These are phyloP conservation scores for Plasmopara muralis DNA, from an alignment of 352 stramenopile genomes.

Conservation along the genomic window DNA sequence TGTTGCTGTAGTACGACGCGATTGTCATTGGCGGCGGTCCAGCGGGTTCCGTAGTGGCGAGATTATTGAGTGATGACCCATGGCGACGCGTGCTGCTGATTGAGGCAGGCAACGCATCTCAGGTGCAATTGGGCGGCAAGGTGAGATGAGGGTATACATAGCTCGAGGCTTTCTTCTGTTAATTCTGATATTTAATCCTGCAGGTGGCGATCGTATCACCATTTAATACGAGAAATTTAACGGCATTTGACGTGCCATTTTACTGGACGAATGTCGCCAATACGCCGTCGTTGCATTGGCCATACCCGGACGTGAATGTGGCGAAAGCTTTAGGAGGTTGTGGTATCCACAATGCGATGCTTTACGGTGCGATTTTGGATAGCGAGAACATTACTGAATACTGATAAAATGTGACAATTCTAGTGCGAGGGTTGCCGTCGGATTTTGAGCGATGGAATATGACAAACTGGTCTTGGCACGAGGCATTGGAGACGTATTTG, in stretches of 20 bases:
- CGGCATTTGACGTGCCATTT: constrained; percentile 78
- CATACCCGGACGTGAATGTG: constrained; percentile 75
- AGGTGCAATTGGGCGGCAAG: constrained; percentile 45
- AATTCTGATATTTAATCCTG: not conserved
- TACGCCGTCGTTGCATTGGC: constrained; percentile 54
- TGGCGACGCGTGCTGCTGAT: constrained; percentile 61
- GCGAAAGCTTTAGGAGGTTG: constrained; percentile 81
- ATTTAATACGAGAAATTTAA: constrained; percentile 42
- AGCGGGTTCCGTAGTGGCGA: constrained; percentile 48
- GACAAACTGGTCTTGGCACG: constrained; percentile 65
- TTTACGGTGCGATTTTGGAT: constrained; percentile 51
- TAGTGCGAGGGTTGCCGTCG: constrained; percentile 57
- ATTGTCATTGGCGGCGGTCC: constrained; percentile 61
- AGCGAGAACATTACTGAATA: too few species aligned
- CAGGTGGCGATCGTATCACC: constrained; percentile 34
- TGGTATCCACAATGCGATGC: constrained; percentile 89
- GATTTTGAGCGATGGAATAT: constrained; percentile 80
- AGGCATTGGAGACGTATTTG: constrained; percentile 65
- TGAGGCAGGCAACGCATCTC: constrained; percentile 52
- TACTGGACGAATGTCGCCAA: constrained; percentile 83
- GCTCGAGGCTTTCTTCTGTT: constrained; percentile 1
- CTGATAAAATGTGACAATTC: not conserved
- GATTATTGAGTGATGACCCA: constrained; percentile 42
- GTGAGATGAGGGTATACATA: constrained; percentile 13
- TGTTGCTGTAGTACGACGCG: constrained; percentile 36